phyloP scores from a whole-genome alignment of 495 filamentous ascomycete genomes.

The Platismatia glauca region DNA sequence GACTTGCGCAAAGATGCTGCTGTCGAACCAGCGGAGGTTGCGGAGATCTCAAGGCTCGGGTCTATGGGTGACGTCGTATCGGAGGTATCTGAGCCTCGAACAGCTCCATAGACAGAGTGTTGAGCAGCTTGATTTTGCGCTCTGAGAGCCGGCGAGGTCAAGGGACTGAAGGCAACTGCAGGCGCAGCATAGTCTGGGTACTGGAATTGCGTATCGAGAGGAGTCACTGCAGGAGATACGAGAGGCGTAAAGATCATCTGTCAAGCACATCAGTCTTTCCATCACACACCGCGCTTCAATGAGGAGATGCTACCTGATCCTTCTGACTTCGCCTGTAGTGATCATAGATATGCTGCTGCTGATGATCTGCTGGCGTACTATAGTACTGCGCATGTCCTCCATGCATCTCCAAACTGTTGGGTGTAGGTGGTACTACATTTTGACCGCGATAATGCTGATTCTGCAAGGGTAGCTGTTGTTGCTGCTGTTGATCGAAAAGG shows the following conservation, averaged over 20 bases:
- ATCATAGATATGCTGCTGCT: conserved; percentile 58
- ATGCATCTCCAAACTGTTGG: conserved; percentile 85
- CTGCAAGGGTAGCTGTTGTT: conserved; percentile 34
- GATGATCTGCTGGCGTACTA: conserved; percentile 48
- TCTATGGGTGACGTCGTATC: conserved; percentile 42
- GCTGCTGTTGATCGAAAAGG: conserved; percentile 24
- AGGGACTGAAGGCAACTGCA: conserved; percentile 86
- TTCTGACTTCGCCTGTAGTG: conserved; percentile 67
- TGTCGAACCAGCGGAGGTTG: conserved; percentile 33
- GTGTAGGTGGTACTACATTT: conserved; percentile 77
- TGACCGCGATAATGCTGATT: conserved; percentile 49
- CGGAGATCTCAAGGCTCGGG: conserved; percentile 33
- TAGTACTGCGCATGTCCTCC: conserved; percentile 56
- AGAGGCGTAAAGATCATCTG: conserved; percentile 89
- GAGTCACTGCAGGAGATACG: conserved; percentile 89
- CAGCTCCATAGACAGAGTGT: conserved; percentile 30
- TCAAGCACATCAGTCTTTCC: conserved; percentile 11
- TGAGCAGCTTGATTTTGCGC: conserved; percentile 53
- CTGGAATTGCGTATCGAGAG: conserved; percentile 74
- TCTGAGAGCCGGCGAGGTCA: conserved; percentile 85
- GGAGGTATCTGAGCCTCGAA: conserved; percentile 31
- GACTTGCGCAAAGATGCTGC: conserved; percentile 29
- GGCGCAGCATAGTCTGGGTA: conserved; percentile 74
- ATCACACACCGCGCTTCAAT: neutral
- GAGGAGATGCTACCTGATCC: conserved; percentile 52